These are phyloP conservation scores for Talaromyces sp. DNA, from an alignment of 2,329 filamentous ascomycete genomes.

Conservation along the genomic window DNA sequence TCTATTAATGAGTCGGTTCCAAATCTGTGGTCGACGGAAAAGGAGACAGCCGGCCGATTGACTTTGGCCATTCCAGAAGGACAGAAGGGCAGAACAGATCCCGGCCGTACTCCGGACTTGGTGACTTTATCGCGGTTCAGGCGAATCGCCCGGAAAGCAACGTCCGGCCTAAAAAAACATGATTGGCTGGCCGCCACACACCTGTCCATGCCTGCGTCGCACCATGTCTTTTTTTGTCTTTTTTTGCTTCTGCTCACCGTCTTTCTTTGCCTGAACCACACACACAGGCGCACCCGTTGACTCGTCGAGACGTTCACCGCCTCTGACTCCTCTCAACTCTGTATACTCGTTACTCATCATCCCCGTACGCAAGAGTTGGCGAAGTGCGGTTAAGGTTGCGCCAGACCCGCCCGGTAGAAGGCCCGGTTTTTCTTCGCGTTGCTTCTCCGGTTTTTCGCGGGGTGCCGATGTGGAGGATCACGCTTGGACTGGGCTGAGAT, in stretches of 20 bases:
- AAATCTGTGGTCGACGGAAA: not conserved
- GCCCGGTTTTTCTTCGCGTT: conserved; percentile 11
- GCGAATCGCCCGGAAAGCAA: not conserved
- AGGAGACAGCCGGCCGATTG: not conserved
- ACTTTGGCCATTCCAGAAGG: not conserved
- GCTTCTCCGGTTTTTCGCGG: conserved; percentile 8
- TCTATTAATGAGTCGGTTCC: not conserved
- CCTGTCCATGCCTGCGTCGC: not conserved
- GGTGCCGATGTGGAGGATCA: conserved; percentile 5
- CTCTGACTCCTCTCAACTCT: not conserved
- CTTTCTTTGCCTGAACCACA: not conserved
- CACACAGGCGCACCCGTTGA: not conserved
- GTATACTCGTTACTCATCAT: not conserved
- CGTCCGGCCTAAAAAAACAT: not conserved
- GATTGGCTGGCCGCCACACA: not conserved
- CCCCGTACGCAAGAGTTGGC: not conserved
- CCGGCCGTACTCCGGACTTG: not conserved
- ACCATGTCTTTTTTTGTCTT: not conserved
- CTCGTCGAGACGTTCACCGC: not conserved
- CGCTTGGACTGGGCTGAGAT: not conserved
- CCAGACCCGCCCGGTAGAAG: conserved; percentile 3
- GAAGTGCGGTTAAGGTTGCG: conserved; percentile 1
- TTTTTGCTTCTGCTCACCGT: not conserved
- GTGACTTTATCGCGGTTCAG: not conserved
- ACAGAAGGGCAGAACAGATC: not conserved